These are phyloP conservation scores for Suillus discolor DNA, from an alignment of 768 basidiomycete genomes.

Conservation along the genomic window DNA sequence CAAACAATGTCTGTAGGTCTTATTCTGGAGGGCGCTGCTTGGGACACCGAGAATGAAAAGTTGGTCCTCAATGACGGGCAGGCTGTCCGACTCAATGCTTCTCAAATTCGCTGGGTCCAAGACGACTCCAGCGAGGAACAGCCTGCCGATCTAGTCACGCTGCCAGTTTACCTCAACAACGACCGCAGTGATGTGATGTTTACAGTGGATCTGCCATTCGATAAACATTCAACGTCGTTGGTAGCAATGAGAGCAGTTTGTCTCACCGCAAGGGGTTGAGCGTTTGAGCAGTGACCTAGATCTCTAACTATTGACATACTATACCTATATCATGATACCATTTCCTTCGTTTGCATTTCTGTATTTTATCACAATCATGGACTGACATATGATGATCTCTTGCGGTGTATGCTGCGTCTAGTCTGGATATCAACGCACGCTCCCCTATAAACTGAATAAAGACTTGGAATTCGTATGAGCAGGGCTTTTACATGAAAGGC, in stretches of 20 bases:
- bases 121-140: conserved; percentile 29
- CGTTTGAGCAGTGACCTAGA: conserved; percentile 35
- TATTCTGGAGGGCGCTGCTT: conserved; percentile 83
- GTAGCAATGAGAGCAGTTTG: conserved; percentile 91
- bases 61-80: conserved; percentile 87
- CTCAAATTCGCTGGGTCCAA: conserved; percentile 88
- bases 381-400: background rate
- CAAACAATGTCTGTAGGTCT: conserved; percentile 55
- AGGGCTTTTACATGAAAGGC: no score
- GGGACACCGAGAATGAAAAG: conserved; percentile 54
- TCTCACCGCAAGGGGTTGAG: conserved; percentile 76
- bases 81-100: conserved; percentile 74
- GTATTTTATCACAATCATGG: background rate
- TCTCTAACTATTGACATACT: conserved; percentile 6
- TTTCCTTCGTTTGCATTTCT: background rate
- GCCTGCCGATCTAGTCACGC: conserved; percentile 51
- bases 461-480: no score
- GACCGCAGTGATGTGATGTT: conserved; percentile 91
- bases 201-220: conserved; percentile 83
- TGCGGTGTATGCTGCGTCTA: background rate
- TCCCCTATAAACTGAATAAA: background rate
- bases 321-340: conserved; percentile 22
- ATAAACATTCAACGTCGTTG: conserved; percentile 61
- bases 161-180: conserved; percentile 92
- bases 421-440: background rate